Evolutionary conservation across 1,284 basidiomycete species (phyloP), one percentile per base, ranked within the genome.

Genomic region (Ganoderma boninense): DNA sequence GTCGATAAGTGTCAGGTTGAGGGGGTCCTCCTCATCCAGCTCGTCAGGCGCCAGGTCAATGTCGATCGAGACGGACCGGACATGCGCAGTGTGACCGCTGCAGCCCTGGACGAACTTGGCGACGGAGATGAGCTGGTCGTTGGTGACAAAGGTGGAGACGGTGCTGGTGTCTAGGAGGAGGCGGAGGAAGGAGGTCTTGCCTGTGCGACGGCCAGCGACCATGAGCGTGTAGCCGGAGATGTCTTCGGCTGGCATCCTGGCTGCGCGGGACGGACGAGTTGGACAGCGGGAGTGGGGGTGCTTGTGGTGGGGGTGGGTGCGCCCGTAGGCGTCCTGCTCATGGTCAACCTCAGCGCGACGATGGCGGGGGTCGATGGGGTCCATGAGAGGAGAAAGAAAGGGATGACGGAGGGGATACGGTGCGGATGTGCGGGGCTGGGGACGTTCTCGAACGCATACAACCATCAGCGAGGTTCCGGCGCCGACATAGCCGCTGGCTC

Each of bases 121-220:
- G 76, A 94, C 87, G 77, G 89, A 88, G 64, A 87, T 85, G 73
- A 93, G 88, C 83, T 94, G 92, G 76, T 93, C 92, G 78, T 87
- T 87, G 66, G 86, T 84, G 68, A 87, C 86, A 20, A 83, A 80
- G 43, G 84, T 82, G 32, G 91, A 86, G 76, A 93, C 84, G 77
- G 86, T 83, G 83, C 87, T 87, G 74, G 92, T 93, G 83, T 94
- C 92, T 80, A 94, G 87, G 74, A 94, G 84, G 73, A 92, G 91
- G 73, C 90, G 88, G 76, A 95, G 89, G 77, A 95, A 92, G 70
- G 92, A 90, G 42, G 93, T 92, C 86, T 95, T 95, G 81, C 92
- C 93, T 82, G 90, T 88, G 80, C 87, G 85, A 79, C 84, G 82
- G 65, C 92, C 92, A 69, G 93, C 93, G 75, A 93, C 93, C 82